Evolutionary conservation across 2,329 filamentous ascomycete species (phyloP).

Genomic region (Botrytis pseudocinerea): DNA sequence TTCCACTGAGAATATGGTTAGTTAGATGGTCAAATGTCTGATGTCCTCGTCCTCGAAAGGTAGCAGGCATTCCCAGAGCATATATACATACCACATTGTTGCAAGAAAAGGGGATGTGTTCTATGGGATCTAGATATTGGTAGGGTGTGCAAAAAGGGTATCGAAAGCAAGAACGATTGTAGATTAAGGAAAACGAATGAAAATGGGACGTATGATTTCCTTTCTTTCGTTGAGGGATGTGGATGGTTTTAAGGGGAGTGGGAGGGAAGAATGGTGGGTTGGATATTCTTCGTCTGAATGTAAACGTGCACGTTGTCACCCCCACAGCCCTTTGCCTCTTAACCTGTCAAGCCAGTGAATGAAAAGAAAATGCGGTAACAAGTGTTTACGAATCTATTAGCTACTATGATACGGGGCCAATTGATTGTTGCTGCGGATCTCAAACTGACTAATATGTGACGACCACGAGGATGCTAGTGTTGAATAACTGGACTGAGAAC

Average conservation of each 20-base stretch:
- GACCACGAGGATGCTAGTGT: not conserved
- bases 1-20: constrained; percentile 61
- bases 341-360: not conserved
- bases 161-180: constrained; percentile 21
- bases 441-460: not conserved
- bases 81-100: constrained; percentile 37
- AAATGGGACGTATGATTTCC: not conserved
- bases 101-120: constrained; percentile 3
- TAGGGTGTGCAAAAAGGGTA: constrained; percentile 10
- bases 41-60: constrained; percentile 8
- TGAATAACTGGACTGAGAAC: not conserved
- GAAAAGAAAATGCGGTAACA: constrained; percentile 1
- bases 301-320: constrained; percentile 17
- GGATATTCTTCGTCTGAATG: constrained; percentile 18
- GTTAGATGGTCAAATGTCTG: constrained; percentile 13
- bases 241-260: constrained; percentile 18
- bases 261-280: constrained; percentile 3
- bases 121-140: constrained; percentile 4
- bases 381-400: constrained; percentile 18
- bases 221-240: constrained; percentile 16
- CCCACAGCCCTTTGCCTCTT: constrained; percentile 12
- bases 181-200: constrained; percentile 12
- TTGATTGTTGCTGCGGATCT: constrained; percentile 8
- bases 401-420: constrained; percentile 1
- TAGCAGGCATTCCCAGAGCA: not conserved